Base-by-base conservation (phyloP, 768 basidiomycete genomes). In the Pisolithus albus region DNA sequence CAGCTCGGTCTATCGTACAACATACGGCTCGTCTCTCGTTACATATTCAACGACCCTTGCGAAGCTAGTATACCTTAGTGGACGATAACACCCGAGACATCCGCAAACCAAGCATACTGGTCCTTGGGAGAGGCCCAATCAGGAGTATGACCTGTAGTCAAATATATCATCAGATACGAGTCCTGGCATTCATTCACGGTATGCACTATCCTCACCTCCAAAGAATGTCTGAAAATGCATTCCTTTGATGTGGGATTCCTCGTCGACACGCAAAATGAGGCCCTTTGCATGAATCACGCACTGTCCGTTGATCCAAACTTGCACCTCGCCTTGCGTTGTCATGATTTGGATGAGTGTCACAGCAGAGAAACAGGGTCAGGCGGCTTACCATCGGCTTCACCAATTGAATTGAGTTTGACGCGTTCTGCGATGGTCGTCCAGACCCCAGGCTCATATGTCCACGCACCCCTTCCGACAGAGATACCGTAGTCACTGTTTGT, bases 211-310 rank as follows among this genome's bases (percentile, higher is more conserved):
- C 71, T 49, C 57, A 81, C 83, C 85, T 41, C 86, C 86, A 55
- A 90, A 90, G 71, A 88, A 90, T 0, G 86, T 88, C 64, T 87
- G 80, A 47, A 85, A 79, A 62, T 86, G 85, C 63, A 84, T 78
- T 7, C 87, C 87, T 51, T 80, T 80, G 49, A 89, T 77, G 48
- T 72, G 1, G 69, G 72, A 7, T 57, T 62, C n/a, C 18, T 60
- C 57, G 1, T 59, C 44, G 23, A 62, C 58, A 60, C 82, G 73
- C 5, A 88, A 60, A 4, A 70, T 64, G 1, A 91, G 63, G 0
- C 78, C 77, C 1, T 62, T 59, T 2, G 77, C 70, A n/a, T 56
- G 60, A 7, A 88, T 78, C 4, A 82, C 81, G 2, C 74, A 75
- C 9, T 62, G 56, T 0, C 85, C 87, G 55, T 89, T 78, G 7